phyloP scores from a whole-genome alignment of 208 protist genomes.

The Novymonas esmeraldas region DNA sequence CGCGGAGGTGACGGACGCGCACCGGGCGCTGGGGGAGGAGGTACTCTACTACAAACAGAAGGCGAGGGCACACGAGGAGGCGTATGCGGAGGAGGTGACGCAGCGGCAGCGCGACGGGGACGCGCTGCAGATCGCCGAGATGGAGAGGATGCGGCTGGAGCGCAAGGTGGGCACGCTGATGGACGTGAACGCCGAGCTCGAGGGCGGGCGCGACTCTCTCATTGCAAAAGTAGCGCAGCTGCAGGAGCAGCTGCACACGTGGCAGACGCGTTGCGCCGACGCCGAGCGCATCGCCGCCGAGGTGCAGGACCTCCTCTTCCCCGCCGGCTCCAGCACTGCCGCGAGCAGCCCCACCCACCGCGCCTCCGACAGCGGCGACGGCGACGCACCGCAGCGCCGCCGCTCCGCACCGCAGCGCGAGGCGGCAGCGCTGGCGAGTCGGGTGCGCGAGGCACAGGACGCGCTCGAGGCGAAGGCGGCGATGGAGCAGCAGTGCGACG shows the following conservation, averaged over 20 bases:
- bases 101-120: conserved; percentile 25
- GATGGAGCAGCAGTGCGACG: conserved; percentile 45
- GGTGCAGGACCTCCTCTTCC: conserved; percentile 32
- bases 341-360: background rate
- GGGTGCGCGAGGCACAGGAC: conserved; percentile 16
- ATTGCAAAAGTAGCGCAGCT: conserved; percentile 47
- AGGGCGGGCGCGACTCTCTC: conserved; percentile 41
- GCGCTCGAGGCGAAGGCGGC: conserved; percentile 17
- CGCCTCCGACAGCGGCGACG: background rate
- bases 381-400: background rate
- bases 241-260: conserved; percentile 29
- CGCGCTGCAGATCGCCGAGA: conserved; percentile 38
- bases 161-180: conserved; percentile 41
- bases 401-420: conserved; percentile 8
- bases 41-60: conserved; percentile 31
- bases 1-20: conserved; percentile 21
- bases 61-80: conserved; percentile 23
- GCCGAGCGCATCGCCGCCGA: conserved; percentile 32
- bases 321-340: background rate
- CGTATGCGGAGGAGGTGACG: conserved; percentile 21
- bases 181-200: conserved; percentile 31
- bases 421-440: background rate
- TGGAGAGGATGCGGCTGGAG: conserved; percentile 37
- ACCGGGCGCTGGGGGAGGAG: conserved; percentile 28
- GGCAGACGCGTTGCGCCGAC: conserved; percentile 31